phyloP scores from a whole-genome alignment of 2,329 filamentous ascomycete species.

The Domatiomyces catenatus region DNA sequence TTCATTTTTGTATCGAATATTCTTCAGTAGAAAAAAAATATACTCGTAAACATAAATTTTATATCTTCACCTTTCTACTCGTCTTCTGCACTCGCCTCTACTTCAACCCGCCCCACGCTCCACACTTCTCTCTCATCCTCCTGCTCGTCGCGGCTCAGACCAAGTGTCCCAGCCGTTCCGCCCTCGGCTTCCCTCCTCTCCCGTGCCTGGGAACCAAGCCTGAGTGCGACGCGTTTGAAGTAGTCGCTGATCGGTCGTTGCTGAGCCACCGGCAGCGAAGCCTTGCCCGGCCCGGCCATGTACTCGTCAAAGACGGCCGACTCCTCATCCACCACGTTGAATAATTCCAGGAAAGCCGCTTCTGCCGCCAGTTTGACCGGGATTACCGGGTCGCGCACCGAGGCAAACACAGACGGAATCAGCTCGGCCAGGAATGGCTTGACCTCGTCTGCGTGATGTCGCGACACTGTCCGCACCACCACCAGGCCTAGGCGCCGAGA shows the following conservation, averaged over 20 bases:
- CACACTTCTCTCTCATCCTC: conserved; percentile 94
- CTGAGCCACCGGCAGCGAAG: conserved; percentile 41
- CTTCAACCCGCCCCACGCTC: conserved; percentile 82
- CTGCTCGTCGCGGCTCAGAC: conserved; percentile 73
- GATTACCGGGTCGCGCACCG: conserved; percentile 80
- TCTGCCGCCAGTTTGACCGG: conserved; percentile 92
- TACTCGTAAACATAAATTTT: too few species aligned
- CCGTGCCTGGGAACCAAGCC: conserved; percentile 70
- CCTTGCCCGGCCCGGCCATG: conserved; percentile 49
- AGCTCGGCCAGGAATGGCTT: conserved; percentile 57
- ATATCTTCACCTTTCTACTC: background rate
- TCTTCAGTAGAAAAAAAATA: too few species aligned
- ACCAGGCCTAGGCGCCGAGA: conserved; percentile 76
- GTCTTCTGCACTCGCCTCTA: conserved; percentile 29
- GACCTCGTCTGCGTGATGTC: conserved; percentile 57
- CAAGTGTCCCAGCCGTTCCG: conserved; percentile 60
- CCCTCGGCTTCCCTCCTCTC: conserved; percentile 87
- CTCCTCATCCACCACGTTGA: conserved; percentile 79
- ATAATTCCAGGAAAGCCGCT: conserved; percentile 81
- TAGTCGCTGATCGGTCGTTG: conserved; percentile 85
- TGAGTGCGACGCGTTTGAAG: conserved; percentile 80
- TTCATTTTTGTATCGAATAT: too few species aligned
- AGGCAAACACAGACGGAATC: conserved; percentile 72
- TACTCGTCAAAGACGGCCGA: conserved; percentile 80
- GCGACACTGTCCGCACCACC: conserved; percentile 68